Evolutionary conservation across 148 eudicot genomes (phyloP).

Genomic region (Tetragonia tetragonoides): DNA sequence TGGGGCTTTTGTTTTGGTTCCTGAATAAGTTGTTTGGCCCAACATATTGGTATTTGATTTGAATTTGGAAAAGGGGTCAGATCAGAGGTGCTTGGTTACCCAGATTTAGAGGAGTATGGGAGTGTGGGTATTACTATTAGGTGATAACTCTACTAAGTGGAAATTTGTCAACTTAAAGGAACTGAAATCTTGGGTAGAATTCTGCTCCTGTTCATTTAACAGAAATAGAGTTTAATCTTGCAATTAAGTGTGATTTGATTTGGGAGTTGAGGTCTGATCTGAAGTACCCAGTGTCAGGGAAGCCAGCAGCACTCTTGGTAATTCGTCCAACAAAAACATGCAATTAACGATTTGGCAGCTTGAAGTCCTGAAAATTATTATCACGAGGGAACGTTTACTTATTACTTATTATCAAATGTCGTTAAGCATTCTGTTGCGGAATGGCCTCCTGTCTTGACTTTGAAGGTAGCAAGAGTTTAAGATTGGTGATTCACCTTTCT

Average conservation of each 20-base stretch:
- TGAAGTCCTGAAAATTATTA: too few species aligned
- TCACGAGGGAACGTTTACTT: too few species aligned
- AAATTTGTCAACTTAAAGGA: too few species aligned
- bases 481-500: too few species aligned
- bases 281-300: not conserved
- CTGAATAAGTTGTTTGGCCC: not conserved
- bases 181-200: too few species aligned
- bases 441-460: too few species aligned
- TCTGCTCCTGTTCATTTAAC: too few species aligned
- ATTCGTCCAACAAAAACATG: not conserved
- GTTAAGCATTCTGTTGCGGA: too few species aligned
- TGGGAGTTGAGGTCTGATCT: not conserved
- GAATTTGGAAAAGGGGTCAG: not conserved
- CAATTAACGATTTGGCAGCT: too few species aligned
- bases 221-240: too few species aligned
- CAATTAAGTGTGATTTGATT: not conserved
- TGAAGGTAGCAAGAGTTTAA: not conserved
- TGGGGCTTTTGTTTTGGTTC: too few species aligned
- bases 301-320: not conserved
- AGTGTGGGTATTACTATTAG: not conserved
- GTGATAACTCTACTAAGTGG: too few species aligned
- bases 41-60: not conserved
- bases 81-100: not conserved
- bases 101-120: not conserved
- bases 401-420: not conserved